Percentiles rank a stretch among this genome's conserved stretches.
These are phyloP conservation scores for Corchorus olitorius DNA, from an alignment of 345 rosid species.

Conservation along the genomic window DNA sequence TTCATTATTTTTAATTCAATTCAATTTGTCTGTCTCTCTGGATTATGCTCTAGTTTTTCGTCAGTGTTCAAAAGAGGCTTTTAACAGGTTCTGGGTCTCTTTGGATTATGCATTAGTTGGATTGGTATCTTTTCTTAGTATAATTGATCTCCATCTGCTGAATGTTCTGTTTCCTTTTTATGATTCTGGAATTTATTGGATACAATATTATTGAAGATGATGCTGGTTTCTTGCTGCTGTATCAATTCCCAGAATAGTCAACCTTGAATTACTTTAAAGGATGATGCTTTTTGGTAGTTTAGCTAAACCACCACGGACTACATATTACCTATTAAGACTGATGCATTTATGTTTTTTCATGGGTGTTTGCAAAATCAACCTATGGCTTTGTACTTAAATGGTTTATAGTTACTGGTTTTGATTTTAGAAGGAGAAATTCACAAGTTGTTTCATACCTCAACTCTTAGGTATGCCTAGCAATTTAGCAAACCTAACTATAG, in stretches of 20 bases:
- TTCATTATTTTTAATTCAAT: background rate
- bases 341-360: background rate
- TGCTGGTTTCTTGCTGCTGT: background rate
- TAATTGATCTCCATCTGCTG: background rate
- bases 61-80: background rate
- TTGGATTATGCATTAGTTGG: background rate
- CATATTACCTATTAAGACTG: background rate
- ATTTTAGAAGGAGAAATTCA: background rate
- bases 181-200: background rate
- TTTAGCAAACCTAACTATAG: background rate
- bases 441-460: background rate
- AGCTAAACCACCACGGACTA: background rate
- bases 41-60: background rate
- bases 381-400: background rate
- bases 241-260: background rate
- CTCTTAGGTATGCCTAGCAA: background rate
- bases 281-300: background rate
- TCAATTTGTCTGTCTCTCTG: background rate
- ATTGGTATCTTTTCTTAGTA: background rate
- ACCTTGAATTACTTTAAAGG: background rate
- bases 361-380: background rate
- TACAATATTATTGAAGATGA: background rate
- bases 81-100: background rate
- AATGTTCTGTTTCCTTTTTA: background rate
- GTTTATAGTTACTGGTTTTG: background rate